These are phyloP conservation scores for Spathaspora sp. DNA, from an alignment of 1,139 yeast genomes.

Conservation along the genomic window DNA sequence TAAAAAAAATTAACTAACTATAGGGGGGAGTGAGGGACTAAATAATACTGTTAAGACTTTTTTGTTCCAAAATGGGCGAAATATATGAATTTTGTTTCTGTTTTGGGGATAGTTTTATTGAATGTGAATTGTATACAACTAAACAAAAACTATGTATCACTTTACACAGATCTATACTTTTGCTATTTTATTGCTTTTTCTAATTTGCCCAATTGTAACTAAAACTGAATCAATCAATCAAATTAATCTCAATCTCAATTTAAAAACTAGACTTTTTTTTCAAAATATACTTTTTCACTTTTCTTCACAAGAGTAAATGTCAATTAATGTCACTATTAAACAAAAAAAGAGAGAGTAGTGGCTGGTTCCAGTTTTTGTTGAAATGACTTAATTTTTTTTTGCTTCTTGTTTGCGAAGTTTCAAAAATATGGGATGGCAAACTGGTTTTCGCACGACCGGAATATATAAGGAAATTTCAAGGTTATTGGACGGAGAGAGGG, in stretches of 20 bases:
- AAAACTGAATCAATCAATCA: not conserved
- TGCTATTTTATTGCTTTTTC: slow-evolving; percentile 1
- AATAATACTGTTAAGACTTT: slow-evolving; percentile 2
- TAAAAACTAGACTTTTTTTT: not conserved
- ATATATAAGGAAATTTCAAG: no score
- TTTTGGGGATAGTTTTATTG: slow-evolving; percentile 5
- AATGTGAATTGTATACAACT: slow-evolving; percentile 10
- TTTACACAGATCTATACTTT: slow-evolving; percentile 7
- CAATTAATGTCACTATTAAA: not conserved
- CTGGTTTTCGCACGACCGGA: not conserved
- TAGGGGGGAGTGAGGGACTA: slow-evolving; percentile 3
- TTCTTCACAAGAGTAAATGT: not conserved
- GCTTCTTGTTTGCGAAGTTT: not conserved
- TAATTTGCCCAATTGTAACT: not conserved
- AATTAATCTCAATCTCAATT: not conserved
- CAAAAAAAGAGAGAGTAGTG: not conserved
- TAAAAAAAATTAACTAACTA: slow-evolving; percentile 5
- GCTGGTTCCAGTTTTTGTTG: not conserved
- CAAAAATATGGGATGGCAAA: not conserved
- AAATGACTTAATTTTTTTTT: not conserved
- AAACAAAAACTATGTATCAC: slow-evolving; percentile 9
- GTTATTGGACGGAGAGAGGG: not conserved
- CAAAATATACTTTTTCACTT: not conserved
- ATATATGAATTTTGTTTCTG: slow-evolving; percentile 1
- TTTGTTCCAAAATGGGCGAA: slow-evolving; percentile 1